These are phyloP conservation scores for Ustilago trichophora DNA, from an alignment of 1,284 basidiomycete genomes.

Conservation along the genomic window DNA sequence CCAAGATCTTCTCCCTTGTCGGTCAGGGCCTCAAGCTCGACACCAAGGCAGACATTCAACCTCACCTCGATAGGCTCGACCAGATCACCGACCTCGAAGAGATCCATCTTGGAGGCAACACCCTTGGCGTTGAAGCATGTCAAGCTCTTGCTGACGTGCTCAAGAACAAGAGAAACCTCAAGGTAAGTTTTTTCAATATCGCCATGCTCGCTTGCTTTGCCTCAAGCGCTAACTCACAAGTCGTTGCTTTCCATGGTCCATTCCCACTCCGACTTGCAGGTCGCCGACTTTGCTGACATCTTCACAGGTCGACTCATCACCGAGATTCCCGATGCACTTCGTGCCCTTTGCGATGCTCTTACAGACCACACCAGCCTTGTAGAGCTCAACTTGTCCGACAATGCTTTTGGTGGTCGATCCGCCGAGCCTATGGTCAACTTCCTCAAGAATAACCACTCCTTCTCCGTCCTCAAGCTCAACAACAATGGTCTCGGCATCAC, in stretches of 20 bases:
- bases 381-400: conserved; percentile 91
- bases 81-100: conserved; percentile 77
- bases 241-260: background rate
- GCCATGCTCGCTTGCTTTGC: background rate
- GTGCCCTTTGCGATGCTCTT: conserved; percentile 86
- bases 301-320: conserved; percentile 95
- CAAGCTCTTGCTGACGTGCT: conserved; percentile 84
- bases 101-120: conserved; percentile 93
- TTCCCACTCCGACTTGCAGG: conserved; percentile 69
- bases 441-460: conserved; percentile 68
- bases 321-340: conserved; percentile 90
- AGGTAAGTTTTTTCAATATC: conserved; percentile 70
- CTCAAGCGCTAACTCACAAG: background rate
- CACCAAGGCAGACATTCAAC: conserved; percentile 79
- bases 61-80: conserved; percentile 72
- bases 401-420: conserved; percentile 94
- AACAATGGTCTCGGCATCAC: conserved; percentile 97
- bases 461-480: conserved; percentile 89
- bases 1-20: conserved; percentile 48
- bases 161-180: conserved; percentile 75
- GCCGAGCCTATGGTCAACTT: conserved; percentile 94
- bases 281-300: conserved; percentile 96
- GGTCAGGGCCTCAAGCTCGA: conserved; percentile 79
- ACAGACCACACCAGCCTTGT: conserved; percentile 80
- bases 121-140: conserved; percentile 92